These are phyloP conservation scores for Solanum corneliomulleri DNA, from an alignment of 257 asterid species.

Conservation along the genomic window DNA sequence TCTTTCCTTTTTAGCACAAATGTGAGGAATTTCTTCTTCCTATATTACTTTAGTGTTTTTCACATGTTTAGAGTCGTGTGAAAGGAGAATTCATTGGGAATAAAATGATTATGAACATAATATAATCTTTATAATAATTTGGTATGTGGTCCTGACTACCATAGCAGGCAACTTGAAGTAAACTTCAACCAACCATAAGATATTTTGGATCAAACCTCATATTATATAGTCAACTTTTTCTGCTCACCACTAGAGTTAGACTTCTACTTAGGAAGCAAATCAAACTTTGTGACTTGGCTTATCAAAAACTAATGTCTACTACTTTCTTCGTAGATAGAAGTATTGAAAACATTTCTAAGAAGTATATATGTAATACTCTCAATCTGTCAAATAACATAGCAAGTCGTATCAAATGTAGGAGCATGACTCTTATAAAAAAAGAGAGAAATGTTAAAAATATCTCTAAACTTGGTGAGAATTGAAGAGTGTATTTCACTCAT, in stretches of 20 bases:
- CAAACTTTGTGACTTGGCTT: neutral
- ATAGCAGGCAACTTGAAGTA: neutral
- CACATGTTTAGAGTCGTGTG: conserved; percentile 26
- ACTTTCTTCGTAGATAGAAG: neutral
- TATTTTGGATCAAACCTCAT: neutral
- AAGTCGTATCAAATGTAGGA: no score
- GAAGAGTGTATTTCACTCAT: no score
- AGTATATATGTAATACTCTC: neutral
- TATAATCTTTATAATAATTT: conserved; percentile 2
- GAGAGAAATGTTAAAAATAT: neutral
- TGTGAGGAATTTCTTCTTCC: neutral
- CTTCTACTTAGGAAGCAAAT: neutral
- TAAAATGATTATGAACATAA: conserved; percentile 13
- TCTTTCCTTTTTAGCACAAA: neutral
- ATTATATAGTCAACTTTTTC: neutral
- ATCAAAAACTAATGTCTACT: neutral
- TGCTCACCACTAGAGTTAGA: neutral
- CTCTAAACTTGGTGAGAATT: neutral
- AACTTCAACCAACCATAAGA: neutral
- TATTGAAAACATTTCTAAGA: neutral
- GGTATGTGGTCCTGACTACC: neutral
- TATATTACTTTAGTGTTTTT: neutral
- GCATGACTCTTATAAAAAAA: neutral
- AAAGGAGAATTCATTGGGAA: conserved; percentile 20
- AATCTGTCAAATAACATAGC: neutral